A percentile compares a stretch with the other conserved stretches of the same genome.
These are phyloP conservation scores for Lentinus tigrinus DNA, from an alignment of 768 basidiomycete genomes.

Conservation along the genomic window DNA sequence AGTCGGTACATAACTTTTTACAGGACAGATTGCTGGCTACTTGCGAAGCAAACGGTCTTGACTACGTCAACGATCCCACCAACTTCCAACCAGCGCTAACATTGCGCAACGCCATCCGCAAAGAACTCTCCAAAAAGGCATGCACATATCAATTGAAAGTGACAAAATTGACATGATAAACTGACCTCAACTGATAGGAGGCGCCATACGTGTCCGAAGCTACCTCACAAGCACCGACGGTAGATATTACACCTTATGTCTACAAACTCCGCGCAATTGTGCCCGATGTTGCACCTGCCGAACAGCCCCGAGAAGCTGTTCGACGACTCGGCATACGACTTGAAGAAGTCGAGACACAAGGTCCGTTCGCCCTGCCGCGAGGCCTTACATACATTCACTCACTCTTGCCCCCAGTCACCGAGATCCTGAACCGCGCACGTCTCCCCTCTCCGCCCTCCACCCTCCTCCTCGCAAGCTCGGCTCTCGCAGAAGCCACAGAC, in stretches of 20 bases:
- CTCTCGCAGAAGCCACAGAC: conserved; percentile 15
- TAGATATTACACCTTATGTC: background rate
- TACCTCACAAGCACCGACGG: background rate
- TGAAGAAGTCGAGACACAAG: conserved; percentile 45
- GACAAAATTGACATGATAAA: background rate
- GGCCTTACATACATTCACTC: background rate
- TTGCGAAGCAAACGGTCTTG: conserved; percentile 58
- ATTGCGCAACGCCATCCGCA: conserved; percentile 70
- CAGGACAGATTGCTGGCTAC: conserved; percentile 82
- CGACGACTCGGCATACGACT: conserved; percentile 17
- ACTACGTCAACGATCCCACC: conserved; percentile 65
- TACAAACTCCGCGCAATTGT: conserved; percentile 1
- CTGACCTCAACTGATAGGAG: background rate
- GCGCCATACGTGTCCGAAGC: too few species aligned
- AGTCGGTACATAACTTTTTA: background rate
- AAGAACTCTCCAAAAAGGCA: conserved; percentile 31
- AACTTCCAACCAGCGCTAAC: conserved; percentile 77
- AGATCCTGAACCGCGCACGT: conserved; percentile 13
- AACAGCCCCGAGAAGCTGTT: conserved; percentile 12
- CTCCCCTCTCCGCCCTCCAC: conserved; percentile 28
- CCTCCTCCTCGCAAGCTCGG: conserved; percentile 23
- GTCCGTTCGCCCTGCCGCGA: conserved; percentile 23
- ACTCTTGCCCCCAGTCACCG: conserved; percentile 11
- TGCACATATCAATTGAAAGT: background rate
- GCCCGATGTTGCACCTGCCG: background rate